Base-by-base conservation (phyloP, 768 basidiomycete species). In the Clavaria fumosa region DNA sequence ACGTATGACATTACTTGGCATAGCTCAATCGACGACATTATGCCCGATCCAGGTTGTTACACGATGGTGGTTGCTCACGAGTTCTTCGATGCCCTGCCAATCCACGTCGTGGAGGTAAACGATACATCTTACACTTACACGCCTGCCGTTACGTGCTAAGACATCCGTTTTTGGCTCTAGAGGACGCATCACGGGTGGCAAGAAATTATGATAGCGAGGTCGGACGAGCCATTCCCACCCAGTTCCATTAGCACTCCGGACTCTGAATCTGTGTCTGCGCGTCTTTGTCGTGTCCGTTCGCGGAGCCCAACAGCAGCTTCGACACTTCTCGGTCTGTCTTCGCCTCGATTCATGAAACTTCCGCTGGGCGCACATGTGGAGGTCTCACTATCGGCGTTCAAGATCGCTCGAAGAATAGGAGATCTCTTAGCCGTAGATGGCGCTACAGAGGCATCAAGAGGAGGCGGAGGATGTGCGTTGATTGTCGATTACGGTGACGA, bases 31-130 rank as follows among this genome's bases (percentile, higher is more conserved):
- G 71, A 79, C 26, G 75, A 86, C 12, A 57, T 99, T 1, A 56
- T 67, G 0, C 57, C 51, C 2, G 60, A 62, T 42, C 47, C 63
- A 12, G 58, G 62, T 7, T 52, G 55, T 35, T 96, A 77, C 54
- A 90, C 89, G 0, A 75, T 95, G 63, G 54, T 95, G 17, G 60
- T 96, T 11, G 95, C 95, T 0, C 91, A 99, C 55, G 95, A 97
- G 51, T 93, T 97, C 59, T 97, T 99, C 44, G 95, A 97, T 53
- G 91, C 91, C 0, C 64, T 99, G 31, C 93, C 95, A 0, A 76
- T 96, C 33, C 85, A 95, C 54, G 62, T 90, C 24, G 60, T 97
- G 24, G 76, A 93, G 64, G 90, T 88, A 45, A 7, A 64, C 52
- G 11, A 10, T 17, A 4, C 27, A 4, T 15, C 3, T 4, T 34